Evolutionary conservation across 73 alveolate species (phyloP), one percentile per base, ranked within the genome.

Genomic region (Effrenium voratum): DNA sequence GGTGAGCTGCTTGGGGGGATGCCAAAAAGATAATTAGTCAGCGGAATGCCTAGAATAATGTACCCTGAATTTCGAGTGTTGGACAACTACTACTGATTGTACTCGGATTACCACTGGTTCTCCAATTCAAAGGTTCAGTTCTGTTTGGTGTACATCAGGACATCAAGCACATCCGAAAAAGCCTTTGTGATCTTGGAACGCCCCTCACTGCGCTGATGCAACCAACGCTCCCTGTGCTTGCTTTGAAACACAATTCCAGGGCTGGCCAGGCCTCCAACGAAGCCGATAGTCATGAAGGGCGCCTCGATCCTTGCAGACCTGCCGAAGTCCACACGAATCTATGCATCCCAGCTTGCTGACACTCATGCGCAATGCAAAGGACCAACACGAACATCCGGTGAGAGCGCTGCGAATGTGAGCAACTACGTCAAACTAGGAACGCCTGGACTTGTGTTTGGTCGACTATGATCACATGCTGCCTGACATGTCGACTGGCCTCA

Each of bases 261-360:
- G 5, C 16, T 40, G n/a, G 72, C 15, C 32, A 34, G 75, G 97
- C 97, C 97, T 90, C 97, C 97, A 38, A 90, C 97, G 75, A 90
- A 90, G 57, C 97, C 97, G 43, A 90, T 90, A 76, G 97, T 90
- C 97, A 90, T 68, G 46, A 90, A 90, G 43, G 97, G 97, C 44
- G 97, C 97, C 68, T 90, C 97, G 87, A 90, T 90, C 38, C 97
- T 77, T 44, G 97, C 97, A 1, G 97, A 90, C 97, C 97, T 90
- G 83, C 50, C 30, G 13, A 19, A 26, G n/a, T n/a, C n/a, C n/a
- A n/a, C n/a, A n/a, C n/a, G n/a, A n/a, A n/a, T n/a, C n/a, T n/a
- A n/a, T n/a, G n/a, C 13, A 34, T n/a, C 22, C 34, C 83, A 72
- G 30, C n/a, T 15, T 32, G n/a, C 43, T 26, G 36, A 8, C 5